A percentile compares a stretch with the other conserved stretches of the same genome.
These are phyloP conservation scores for Fusarium musae DNA, from an alignment of 2,329 filamentous ascomycete species.

Conservation along the genomic window DNA sequence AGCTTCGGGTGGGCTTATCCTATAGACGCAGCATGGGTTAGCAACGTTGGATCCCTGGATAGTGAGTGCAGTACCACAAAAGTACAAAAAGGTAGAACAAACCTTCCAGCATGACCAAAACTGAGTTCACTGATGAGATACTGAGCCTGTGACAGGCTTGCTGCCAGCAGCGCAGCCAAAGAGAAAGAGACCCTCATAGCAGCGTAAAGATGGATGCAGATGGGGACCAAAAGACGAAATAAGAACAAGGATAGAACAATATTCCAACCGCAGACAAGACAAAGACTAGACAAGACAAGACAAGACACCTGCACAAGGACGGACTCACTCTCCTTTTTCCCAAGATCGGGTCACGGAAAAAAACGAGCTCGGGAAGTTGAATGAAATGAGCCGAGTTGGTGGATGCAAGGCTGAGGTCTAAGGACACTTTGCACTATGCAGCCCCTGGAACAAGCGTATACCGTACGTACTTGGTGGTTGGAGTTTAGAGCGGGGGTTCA, in stretches of 20 bases:
- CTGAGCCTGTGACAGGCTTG: constrained; percentile 67
- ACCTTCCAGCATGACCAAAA: constrained; percentile 78
- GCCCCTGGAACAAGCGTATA: constrained; percentile 32
- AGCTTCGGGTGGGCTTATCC: constrained; percentile 71
- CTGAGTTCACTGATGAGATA: constrained; percentile 78
- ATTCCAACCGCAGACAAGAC: constrained; percentile 2
- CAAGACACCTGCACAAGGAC: constrained; percentile 7
- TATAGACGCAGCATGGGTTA: constrained; percentile 47
- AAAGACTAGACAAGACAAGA: background rate
- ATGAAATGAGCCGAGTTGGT: constrained; percentile 27
- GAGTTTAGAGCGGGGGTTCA: constrained; percentile 12
- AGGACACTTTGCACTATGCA: constrained; percentile 45
- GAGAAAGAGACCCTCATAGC: constrained; percentile 58
- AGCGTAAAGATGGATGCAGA: constrained; percentile 27
- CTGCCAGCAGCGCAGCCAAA: constrained; percentile 57
- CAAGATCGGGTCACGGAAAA: constrained; percentile 9
- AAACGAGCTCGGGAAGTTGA: constrained; percentile 7
- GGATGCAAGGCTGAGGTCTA: constrained; percentile 45
- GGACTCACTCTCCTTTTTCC: constrained; percentile 14
- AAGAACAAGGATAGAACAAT: constrained; percentile 18
- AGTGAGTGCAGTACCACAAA: constrained; percentile 5
- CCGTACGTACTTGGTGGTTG: background rate
- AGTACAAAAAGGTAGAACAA: constrained; percentile 35
- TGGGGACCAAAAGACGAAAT: constrained; percentile 10
- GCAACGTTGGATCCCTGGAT: background rate